Conservation (phyloP, 1,139 yeast species). For the Diutina siamensis region DNA sequence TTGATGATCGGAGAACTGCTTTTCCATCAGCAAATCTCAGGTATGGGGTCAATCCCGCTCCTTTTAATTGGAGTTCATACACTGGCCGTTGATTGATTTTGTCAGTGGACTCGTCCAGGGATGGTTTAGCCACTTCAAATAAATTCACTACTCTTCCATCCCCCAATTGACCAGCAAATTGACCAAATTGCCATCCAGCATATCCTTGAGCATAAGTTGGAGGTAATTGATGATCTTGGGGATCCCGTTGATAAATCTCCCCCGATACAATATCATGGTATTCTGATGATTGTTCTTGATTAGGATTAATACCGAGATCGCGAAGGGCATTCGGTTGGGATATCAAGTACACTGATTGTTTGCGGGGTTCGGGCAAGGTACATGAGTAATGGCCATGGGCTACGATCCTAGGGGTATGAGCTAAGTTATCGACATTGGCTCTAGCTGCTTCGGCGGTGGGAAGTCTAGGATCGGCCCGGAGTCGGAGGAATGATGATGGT, state of each 20-base stretch:
- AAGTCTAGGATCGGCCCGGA: neutral
- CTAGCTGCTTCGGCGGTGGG: neutral
- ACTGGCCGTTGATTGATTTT: conserved; percentile 15
- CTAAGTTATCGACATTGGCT: conserved; percentile 13
- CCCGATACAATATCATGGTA: conserved; percentile 58
- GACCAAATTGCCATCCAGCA: conserved; percentile 95
- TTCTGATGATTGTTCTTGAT: conserved; percentile 26
- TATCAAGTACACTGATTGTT: conserved; percentile 41
- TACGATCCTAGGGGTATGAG: conserved; percentile 47
- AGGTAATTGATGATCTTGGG: conserved; percentile 20
- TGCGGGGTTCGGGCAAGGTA: conserved; percentile 52
- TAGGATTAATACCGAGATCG: conserved; percentile 44
- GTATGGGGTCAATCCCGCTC: conserved; percentile 85
- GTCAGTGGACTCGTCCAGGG: too few species aligned
- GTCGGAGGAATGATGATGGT: neutral
- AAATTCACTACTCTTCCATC: conserved; percentile 86
- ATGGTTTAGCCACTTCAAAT: conserved; percentile 45
- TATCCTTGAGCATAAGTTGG: conserved; percentile 85
- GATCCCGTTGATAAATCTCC: conserved; percentile 20
- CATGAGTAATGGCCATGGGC: conserved; percentile 60
- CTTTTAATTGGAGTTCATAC: conserved; percentile 76
- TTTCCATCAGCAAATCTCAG: conserved; percentile 96
- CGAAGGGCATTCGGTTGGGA: conserved; percentile 50
- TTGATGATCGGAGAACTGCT: conserved; percentile 79
- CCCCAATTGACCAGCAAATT: conserved; percentile 94